These are phyloP conservation scores for Fusarium oligoseptatum DNA, from an alignment of 2,329 filamentous ascomycete species.

Conservation along the genomic window DNA sequence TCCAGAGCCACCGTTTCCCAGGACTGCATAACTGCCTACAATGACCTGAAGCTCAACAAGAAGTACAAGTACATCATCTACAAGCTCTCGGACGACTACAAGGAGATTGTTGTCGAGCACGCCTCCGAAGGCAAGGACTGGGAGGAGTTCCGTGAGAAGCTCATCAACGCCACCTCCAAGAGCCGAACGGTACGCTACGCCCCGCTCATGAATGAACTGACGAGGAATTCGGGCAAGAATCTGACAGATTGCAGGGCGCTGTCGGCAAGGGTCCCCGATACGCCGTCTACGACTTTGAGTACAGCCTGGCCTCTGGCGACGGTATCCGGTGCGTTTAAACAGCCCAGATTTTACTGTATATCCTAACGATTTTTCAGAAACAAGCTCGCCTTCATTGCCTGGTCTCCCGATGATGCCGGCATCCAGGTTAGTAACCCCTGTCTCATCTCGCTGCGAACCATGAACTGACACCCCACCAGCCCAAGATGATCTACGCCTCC, in stretches of 20 bases:
- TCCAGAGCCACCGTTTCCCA: constrained; percentile 77
- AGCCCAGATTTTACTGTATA: constrained; percentile 2
- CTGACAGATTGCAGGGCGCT: constrained; percentile 60
- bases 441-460: constrained; percentile 69
- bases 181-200: constrained; percentile 70
- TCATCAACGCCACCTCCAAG: constrained; percentile 80
- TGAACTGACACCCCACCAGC: constrained; percentile 59
- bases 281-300: constrained; percentile 88
- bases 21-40: constrained; percentile 80
- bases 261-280: constrained; percentile 80
- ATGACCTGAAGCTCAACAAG: constrained; percentile 86
- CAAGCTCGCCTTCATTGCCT: constrained; percentile 84
- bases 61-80: constrained; percentile 89
- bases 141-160: constrained; percentile 80
- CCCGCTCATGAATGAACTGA: constrained; percentile 1
- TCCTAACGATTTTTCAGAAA: constrained; percentile 62
- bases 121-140: constrained; percentile 76
- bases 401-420: constrained; percentile 84
- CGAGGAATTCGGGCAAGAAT: neutral
- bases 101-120: constrained; percentile 85
- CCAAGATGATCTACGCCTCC: constrained; percentile 91
- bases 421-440: constrained; percentile 72
- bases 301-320: constrained; percentile 78
- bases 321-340: constrained; percentile 70
- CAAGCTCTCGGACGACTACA: constrained; percentile 88